Evolutionary conservation across 116 monocot genomes (phyloP).

Genomic region (Posidonia oceanica): DNA sequence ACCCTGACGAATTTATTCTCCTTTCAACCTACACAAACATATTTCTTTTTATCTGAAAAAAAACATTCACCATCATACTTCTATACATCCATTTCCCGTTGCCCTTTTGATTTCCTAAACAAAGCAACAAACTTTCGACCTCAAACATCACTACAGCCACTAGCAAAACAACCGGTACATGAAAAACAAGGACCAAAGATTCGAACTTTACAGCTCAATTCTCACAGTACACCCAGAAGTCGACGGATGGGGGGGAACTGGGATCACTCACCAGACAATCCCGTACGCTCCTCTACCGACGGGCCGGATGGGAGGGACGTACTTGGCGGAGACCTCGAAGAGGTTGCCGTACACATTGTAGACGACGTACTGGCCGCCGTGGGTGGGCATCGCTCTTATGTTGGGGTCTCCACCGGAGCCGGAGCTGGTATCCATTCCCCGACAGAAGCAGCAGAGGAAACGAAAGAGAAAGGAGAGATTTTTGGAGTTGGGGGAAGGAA

Average conservation of each 20-base stretch:
- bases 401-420: not conserved
- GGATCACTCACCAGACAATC: slow-evolving; percentile 20
- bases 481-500: too few species aligned
- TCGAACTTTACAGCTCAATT: not conserved
- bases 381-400: slow-evolving; percentile 7
- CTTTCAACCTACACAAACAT: too few species aligned
- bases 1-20: too few species aligned
- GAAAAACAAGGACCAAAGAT: not conserved
- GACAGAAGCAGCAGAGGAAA: not conserved
- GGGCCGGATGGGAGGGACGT: slow-evolving; percentile 23
- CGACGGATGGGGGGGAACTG: too few species aligned
- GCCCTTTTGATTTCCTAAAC: too few species aligned
- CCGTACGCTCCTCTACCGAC: slow-evolving; percentile 29
- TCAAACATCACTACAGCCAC: not conserved
- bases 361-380: slow-evolving; percentile 19
- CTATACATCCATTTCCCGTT: too few species aligned
- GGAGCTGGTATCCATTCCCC: not conserved
- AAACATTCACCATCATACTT: too few species aligned
- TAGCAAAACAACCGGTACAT: too few species aligned
- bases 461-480: not conserved
- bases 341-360: slow-evolving; percentile 27
- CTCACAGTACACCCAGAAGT: too few species aligned
- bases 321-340: slow-evolving; percentile 27
- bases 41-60: too few species aligned
- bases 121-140: not conserved